A percentile compares a stretch with the other conserved stretches of the same genome.
Evolutionary conservation across 208 protist genomes (phyloP).

Genomic region (Trypanosoma lewisi): DNA sequence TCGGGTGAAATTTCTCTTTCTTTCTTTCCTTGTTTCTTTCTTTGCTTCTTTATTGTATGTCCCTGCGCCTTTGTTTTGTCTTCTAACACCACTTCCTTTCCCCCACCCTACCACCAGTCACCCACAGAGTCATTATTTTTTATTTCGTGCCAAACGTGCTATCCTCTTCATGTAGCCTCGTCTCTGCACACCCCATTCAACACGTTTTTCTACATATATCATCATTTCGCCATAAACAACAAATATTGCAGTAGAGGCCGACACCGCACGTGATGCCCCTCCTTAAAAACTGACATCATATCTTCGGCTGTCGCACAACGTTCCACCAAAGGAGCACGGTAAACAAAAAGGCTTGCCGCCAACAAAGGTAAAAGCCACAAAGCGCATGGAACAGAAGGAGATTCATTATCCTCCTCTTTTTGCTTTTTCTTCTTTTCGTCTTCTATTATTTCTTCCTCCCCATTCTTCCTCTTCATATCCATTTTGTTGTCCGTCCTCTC

Average conservation of each 20-base stretch:
- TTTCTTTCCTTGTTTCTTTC: conserved; percentile 4
- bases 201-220: too few species aligned
- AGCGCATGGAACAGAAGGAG: conserved; percentile 36
- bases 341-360: conserved; percentile 78
- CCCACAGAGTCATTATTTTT: too few species aligned
- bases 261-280: conserved; percentile 50
- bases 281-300: conserved; percentile 62
- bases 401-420: not conserved
- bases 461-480: not conserved
- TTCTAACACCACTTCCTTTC: not conserved
- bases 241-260: conserved; percentile 67
- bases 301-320: conserved; percentile 48
- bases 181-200: not conserved
- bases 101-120: too few species aligned
- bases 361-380: conserved; percentile 79
- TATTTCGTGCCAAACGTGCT: not conserved
- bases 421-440: too few species aligned
- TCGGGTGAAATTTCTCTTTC: not conserved
- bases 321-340: conserved; percentile 73
- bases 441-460: not conserved
- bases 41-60: not conserved
- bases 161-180: not conserved
- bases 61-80: not conserved
- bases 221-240: conserved; percentile 55
- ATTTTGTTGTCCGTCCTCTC: too few species aligned